A percentile compares a stretch with the other conserved stretches of the same genome.
Evolutionary conservation across 208 protist genomes (phyloP).

Genomic region (Blastocrithidia nonstop): DNA sequence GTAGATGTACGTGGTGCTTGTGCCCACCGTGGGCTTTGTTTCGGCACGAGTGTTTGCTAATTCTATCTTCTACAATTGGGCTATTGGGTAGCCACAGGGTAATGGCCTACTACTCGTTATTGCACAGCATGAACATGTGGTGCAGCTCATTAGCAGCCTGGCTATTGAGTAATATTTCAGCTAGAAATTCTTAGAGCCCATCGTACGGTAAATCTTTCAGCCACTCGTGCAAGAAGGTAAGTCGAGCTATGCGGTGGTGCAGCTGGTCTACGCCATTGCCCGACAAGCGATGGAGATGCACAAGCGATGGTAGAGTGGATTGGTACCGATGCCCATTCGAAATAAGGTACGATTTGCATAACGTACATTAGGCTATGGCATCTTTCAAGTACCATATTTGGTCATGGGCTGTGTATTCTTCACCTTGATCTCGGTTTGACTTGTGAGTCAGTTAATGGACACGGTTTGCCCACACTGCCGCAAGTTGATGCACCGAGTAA

Average conservation of each 20-base stretch:
- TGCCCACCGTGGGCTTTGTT: slow-evolving; percentile 76
- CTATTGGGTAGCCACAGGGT: slow-evolving; percentile 48
- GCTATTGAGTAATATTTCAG: slow-evolving; percentile 76
- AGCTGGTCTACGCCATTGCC: slow-evolving; percentile 78
- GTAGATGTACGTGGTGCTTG: slow-evolving; percentile 71
- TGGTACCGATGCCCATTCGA: slow-evolving; percentile 21
- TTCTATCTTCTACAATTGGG: slow-evolving; percentile 79
- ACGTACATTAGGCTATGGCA: slow-evolving; percentile 44
- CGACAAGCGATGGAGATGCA: slow-evolving; percentile 75
- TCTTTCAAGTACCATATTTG: slow-evolving; percentile 42
- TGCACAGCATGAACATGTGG: slow-evolving; percentile 60
- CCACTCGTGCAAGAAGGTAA: slow-evolving; percentile 63
- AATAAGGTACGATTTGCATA: slow-evolving; percentile 51
- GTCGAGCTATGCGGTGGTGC: slow-evolving; percentile 62
- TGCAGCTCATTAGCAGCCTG: slow-evolving; percentile 57
- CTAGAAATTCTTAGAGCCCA: slow-evolving; percentile 38
- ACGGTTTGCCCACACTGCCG: slow-evolving; percentile 60
- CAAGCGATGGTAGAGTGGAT: slow-evolving; percentile 25
- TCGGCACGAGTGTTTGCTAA: slow-evolving; percentile 64
- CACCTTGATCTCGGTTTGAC: slow-evolving; percentile 28
- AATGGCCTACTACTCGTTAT: slow-evolving; percentile 74
- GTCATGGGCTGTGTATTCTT: slow-evolving; percentile 41
- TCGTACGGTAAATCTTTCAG: slow-evolving; percentile 63
- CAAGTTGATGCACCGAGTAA: slow-evolving; percentile 52
- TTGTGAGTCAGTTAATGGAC: slow-evolving; percentile 57